Base-by-base conservation (phyloP, 2,329 filamentous ascomycete genomes). In the Claviceps arundinis region DNA sequence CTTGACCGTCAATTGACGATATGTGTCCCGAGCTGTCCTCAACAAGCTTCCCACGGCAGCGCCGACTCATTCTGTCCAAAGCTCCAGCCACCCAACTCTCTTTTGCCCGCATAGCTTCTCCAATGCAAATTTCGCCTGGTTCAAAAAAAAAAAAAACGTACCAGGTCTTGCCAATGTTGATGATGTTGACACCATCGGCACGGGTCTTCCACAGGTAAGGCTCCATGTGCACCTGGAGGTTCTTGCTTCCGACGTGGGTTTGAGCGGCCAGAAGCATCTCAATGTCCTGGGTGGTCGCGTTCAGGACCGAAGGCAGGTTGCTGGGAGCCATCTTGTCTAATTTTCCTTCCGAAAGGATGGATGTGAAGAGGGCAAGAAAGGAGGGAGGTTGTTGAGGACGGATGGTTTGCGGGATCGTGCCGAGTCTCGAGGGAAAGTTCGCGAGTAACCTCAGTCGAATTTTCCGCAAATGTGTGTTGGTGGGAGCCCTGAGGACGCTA, bases 111-210 rank as follows among this genome's bases (percentile, higher is more conserved):
- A 5, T 19, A 14, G 6, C 6, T 34, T 37, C 13, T n/a, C 6
- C n/a, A 19, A 2, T 14, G n/a, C n/a, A 11, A n/a, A 1, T 26
- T 34, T 26, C 2, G n/a, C 4, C 6, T 9, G 37, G 4, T 4
- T 38, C 11, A 14, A 13, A 0, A 26, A 44, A 14, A 13, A 0
- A 26, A 44, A 37, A 43, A 24, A 72, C 85, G 62, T 84, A 95
- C 89, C 90, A 98, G 76, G 93, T 98, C 89, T 98, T 98, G 80
- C 91, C 90, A 75, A 98, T 89, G 85, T 98, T 98, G 75, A 98
- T 81, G 63, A 98, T 82, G 74, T 98, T 98, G 79, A 98, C 85
- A 77, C 93, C 93, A 68, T 98, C 94, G 62, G 89, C 85, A 71
- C 93, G 88, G 73, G 89, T 95, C 87, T 98, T 98, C 91, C 91